These are phyloP conservation scores for Aphanocladium album DNA, from an alignment of 2,329 filamentous ascomycete species.

Conservation along the genomic window DNA sequence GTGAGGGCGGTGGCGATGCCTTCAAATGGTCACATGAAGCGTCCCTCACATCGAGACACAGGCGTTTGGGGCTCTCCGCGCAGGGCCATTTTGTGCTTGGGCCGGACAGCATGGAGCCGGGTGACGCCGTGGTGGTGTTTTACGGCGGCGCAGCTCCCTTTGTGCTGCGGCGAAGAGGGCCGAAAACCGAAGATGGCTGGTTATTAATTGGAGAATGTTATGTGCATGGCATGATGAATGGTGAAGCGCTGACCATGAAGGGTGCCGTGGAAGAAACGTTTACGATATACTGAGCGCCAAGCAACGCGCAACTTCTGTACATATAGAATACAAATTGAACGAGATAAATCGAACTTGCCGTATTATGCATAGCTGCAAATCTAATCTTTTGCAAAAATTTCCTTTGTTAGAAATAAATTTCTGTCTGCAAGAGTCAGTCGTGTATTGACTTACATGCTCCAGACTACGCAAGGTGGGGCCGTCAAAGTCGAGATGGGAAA, in stretches of 20 bases:
- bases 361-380: too few species aligned
- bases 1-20: slow-evolving; percentile 20
- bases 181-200: slow-evolving; percentile 18
- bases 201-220: slow-evolving; percentile 32
- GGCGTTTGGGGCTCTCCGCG: slow-evolving; percentile 28
- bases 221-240: slow-evolving; percentile 33
- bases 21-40: slow-evolving; percentile 33
- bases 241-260: slow-evolving; percentile 24
- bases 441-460: slow-evolving; percentile 6
- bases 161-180: slow-evolving; percentile 20
- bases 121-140: slow-evolving; percentile 28
- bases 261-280: slow-evolving; percentile 26
- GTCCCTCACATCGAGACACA: slow-evolving; percentile 29
- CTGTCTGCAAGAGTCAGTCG: not conserved
- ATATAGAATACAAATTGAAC: not conserved
- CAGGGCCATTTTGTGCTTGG: slow-evolving; percentile 29
- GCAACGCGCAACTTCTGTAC: not conserved
- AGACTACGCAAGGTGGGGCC: not conserved
- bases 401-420: too few species aligned
- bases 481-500: not conserved
- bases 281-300: slow-evolving; percentile 17
- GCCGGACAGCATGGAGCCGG: slow-evolving; percentile 24
- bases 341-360: too few species aligned
- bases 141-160: slow-evolving; percentile 30
- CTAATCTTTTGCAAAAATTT: too few species aligned